These are phyloP conservation scores for Colletotrichum orbiculare DNA, from an alignment of 2,329 filamentous ascomycete species.

Conservation along the genomic window DNA sequence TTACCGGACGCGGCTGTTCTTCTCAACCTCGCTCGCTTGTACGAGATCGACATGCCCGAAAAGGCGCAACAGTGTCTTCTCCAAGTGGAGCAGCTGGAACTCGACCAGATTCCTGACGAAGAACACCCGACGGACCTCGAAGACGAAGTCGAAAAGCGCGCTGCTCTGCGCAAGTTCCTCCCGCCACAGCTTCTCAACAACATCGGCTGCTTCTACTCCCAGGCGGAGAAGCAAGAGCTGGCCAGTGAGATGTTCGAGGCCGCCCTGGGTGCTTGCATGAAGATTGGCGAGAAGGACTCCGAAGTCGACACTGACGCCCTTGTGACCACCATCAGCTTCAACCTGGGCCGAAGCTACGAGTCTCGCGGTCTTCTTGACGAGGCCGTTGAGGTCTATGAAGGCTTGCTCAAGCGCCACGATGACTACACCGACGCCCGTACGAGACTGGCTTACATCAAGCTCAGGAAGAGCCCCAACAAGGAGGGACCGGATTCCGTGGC, in stretches of 20 bases:
- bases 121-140: slow-evolving; percentile 68
- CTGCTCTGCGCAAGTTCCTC: slow-evolving; percentile 78
- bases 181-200: slow-evolving; percentile 96
- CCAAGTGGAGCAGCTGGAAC: slow-evolving; percentile 90
- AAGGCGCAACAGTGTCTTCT: slow-evolving; percentile 92
- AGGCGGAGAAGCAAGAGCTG: slow-evolving; percentile 81
- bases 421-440: slow-evolving; percentile 95
- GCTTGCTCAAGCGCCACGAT: slow-evolving; percentile 82
- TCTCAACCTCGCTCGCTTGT: slow-evolving; percentile 90
- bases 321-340: slow-evolving; percentile 96
- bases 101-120: slow-evolving; percentile 79
- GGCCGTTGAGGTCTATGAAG: slow-evolving; percentile 89
- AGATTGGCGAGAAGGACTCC: slow-evolving; percentile 79
- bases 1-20: slow-evolving; percentile 87
- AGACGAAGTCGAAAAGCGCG: slow-evolving; percentile 70
- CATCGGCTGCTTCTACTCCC: slow-evolving; percentile 95
- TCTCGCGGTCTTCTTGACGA: slow-evolving; percentile 82
- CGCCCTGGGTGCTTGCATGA: slow-evolving; percentile 88
- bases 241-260: slow-evolving; percentile 92
- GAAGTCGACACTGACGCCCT: slow-evolving; percentile 88
- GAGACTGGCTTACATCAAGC: slow-evolving; percentile 88
- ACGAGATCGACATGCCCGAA: slow-evolving; percentile 86
- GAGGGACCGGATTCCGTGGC: slow-evolving; percentile 88
- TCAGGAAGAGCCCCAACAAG: slow-evolving; percentile 83
- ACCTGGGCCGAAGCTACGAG: slow-evolving; percentile 93